These are phyloP conservation scores for Styphnolobium japonicum DNA, from an alignment of 306 rosid genomes.

Conservation along the genomic window DNA sequence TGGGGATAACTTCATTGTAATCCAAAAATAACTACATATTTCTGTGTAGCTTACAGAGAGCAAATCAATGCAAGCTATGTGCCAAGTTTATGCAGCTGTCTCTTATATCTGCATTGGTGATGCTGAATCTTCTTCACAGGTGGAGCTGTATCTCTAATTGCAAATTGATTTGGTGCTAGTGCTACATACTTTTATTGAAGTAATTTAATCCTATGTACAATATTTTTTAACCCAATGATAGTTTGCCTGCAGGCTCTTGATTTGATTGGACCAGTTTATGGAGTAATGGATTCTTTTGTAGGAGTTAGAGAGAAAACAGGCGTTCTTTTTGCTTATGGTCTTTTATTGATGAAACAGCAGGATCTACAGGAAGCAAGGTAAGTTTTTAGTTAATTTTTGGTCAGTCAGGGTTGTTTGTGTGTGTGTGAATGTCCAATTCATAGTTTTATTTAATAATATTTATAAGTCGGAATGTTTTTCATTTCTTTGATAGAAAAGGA, in stretches of 20 bases:
- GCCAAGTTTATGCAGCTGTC: conserved; percentile 93
- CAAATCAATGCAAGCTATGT: conserved; percentile 91
- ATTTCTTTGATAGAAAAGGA: not conserved
- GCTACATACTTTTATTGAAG: not conserved
- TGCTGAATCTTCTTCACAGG: conserved; percentile 92
- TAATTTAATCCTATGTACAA: not conserved
- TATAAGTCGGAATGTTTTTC: not conserved
- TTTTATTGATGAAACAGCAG: conserved; percentile 86
- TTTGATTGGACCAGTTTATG: conserved; percentile 85
- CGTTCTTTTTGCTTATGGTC: conserved; percentile 90
- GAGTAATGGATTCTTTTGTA: conserved; percentile 93
- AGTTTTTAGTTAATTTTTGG: conserved; percentile 19
- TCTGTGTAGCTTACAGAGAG: conserved; percentile 76
- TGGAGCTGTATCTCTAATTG: conserved; percentile 25
- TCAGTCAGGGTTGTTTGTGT: not conserved
- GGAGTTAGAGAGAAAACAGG: conserved; percentile 97
- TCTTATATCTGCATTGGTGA: conserved; percentile 94
- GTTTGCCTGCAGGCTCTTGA: conserved; percentile 83
- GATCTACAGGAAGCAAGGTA: conserved; percentile 97
- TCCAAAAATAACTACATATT: conserved; percentile 31
- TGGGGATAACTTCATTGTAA: conserved; percentile 24
- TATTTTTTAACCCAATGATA: conserved; percentile 24
- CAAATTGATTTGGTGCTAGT: conserved; percentile 16
- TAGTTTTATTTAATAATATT: not conserved
- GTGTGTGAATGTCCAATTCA: not conserved